Evolutionary conservation across 371 early-diverging fungal genomes (phyloP).

Genomic region (Blastocladiella emersonii): DNA sequence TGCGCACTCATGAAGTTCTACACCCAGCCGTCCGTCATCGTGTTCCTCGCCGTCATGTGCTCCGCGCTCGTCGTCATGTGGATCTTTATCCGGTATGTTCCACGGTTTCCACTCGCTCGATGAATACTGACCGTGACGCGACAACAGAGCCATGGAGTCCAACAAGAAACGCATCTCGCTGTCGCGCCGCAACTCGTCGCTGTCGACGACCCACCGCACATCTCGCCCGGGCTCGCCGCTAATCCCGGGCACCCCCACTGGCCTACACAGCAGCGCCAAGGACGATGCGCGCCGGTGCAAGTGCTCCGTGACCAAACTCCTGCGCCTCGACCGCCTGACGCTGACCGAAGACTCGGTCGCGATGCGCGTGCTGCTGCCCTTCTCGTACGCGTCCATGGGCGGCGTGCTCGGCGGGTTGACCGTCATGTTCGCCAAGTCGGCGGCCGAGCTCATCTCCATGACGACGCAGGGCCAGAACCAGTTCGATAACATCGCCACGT

Average conservation of each 20-base stretch:
- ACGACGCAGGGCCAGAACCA: slow-evolving; percentile 58
- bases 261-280: too few species aligned
- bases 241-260: too few species aligned
- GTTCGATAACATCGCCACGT: slow-evolving; percentile 45
- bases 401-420: slow-evolving; percentile 71
- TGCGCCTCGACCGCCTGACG: background rate
- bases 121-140: background rate
- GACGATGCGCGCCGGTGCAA: too few species aligned
- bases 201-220: too few species aligned
- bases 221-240: too few species aligned
- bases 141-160: background rate
- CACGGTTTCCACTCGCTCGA: slow-evolving; percentile 8
- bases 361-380: slow-evolving; percentile 25
- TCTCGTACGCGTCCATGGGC: slow-evolving; percentile 51
- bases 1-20: slow-evolving; percentile 64
- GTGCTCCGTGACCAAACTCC: background rate
- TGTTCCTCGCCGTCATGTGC: slow-evolving; percentile 49
- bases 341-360: background rate
- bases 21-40: slow-evolving; percentile 42
- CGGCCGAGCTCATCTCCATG: slow-evolving; percentile 54
- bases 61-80: slow-evolving; percentile 34
- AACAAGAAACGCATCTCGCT: background rate
- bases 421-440: slow-evolving; percentile 65
- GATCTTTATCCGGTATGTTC: slow-evolving; percentile 39
- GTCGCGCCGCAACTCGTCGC: too few species aligned